These are phyloP conservation scores for Salvia miltiorrhiza DNA, from an alignment of 257 asterid genomes.

Conservation along the genomic window DNA sequence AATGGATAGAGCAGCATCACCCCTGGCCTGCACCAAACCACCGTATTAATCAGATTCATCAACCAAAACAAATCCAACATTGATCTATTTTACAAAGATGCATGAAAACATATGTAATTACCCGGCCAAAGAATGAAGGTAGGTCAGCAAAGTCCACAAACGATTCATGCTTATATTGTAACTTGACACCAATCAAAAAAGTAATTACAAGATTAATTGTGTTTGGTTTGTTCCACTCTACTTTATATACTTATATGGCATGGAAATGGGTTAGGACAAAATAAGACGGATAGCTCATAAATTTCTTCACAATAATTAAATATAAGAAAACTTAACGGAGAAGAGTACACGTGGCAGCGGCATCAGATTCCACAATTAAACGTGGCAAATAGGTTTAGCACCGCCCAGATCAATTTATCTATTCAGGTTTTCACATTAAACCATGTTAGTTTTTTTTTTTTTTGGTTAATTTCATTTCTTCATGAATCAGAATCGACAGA, in stretches of 20 bases:
- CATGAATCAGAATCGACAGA: too few species aligned
- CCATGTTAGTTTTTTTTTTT: not conserved
- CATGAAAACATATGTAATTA: not conserved
- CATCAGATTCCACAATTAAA: conserved; percentile 34
- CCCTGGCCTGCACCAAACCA: conserved; percentile 36
- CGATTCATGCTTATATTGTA: conserved; percentile 24
- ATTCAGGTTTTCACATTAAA: not conserved
- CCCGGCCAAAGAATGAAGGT: conserved; percentile 45
- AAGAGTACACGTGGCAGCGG: conserved; percentile 44
- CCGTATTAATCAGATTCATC: not conserved
- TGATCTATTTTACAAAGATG: not conserved
- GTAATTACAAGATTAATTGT: not conserved
- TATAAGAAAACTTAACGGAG: not conserved
- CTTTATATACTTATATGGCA: not conserved
- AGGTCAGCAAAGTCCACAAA: conserved; percentile 36
- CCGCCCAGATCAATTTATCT: conserved; percentile 35
- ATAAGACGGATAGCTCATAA: not conserved
- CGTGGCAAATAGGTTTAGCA: conserved; percentile 41
- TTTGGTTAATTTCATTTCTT: too few species aligned
- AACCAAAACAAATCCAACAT: not conserved
- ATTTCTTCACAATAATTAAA: not conserved
- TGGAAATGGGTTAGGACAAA: not conserved
- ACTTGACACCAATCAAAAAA: not conserved
- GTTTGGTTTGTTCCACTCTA: not conserved
- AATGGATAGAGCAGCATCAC: conserved; percentile 49